Percentiles rank a stretch among this genome's conserved stretches.
Evolutionary conservation across 139 green algal species (phyloP).

Genomic region (Picocystis salinarum): DNA sequence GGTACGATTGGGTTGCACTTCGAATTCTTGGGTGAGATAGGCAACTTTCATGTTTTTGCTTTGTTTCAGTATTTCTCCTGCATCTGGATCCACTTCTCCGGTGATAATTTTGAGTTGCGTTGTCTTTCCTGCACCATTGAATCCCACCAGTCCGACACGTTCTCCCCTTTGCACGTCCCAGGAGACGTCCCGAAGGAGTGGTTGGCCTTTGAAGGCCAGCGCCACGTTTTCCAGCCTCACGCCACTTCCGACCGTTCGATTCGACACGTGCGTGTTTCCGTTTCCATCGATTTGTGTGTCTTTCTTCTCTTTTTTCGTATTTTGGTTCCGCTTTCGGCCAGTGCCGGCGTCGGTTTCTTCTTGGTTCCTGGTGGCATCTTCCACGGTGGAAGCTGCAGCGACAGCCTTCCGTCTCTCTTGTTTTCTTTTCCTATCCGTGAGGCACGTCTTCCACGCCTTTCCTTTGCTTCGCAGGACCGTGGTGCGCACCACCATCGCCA

Average conservation of each 20-base stretch:
- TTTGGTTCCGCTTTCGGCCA: no score
- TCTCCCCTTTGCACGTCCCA: slow-evolving; percentile 97
- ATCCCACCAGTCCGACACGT: slow-evolving; percentile 83
- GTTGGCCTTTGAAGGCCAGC: slow-evolving; percentile 81
- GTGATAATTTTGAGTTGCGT: slow-evolving; percentile 95
- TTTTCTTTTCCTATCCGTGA: no score
- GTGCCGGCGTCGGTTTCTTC: no score
- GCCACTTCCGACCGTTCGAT: neutral
- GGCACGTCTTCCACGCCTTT: no score
- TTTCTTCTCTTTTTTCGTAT: no score
- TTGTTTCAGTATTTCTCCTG: slow-evolving; percentile 65
- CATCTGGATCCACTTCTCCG: slow-evolving; percentile 61
- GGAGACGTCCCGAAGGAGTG: slow-evolving; percentile 63
- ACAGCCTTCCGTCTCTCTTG: no score
- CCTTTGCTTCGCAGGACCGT: no score
- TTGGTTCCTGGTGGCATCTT: no score
- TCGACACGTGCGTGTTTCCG: no score
- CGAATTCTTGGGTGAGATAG: slow-evolving; percentile 94
- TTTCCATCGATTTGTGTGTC: no score
- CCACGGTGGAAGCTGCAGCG: no score
- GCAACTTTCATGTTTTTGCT: slow-evolving; percentile 51
- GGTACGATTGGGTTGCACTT: slow-evolving; percentile 68
- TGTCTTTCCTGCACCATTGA: slow-evolving; percentile 98
- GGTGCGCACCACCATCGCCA: no score
- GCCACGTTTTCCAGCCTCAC: slow-evolving; percentile 6